phyloP scores from a whole-genome alignment of 225 moss, liverwort and hornwort genomes.

The Thuidium tamariscinum region DNA sequence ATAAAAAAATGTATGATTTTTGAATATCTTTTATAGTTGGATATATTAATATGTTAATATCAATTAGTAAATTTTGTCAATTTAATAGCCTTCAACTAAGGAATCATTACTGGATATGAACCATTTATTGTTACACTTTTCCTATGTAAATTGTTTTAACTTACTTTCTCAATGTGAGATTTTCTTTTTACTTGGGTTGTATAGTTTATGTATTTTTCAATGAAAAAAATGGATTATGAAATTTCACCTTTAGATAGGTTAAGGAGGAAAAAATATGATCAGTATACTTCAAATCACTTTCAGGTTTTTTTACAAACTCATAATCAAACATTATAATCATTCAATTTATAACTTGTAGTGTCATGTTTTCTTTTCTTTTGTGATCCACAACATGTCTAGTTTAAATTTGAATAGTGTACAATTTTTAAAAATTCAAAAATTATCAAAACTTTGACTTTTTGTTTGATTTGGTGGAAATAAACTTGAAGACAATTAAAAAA shows the following conservation, averaged over 20 bases:
- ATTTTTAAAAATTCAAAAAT: too few species aligned
- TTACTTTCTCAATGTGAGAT: background rate
- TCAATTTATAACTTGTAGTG: rapidly evolving
- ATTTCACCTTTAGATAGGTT: background rate
- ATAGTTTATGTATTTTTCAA: background rate
- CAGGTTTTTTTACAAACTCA: background rate
- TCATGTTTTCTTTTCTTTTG: too few species aligned
- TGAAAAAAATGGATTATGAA: background rate
- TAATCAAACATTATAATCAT: background rate
- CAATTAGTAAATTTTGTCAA: background rate
- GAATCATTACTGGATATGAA: background rate
- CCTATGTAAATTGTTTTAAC: background rate
- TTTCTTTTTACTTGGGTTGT: background rate
- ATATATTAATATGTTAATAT: background rate
- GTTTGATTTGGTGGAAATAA: background rate
- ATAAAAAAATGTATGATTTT: background rate
- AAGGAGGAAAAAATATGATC: too few species aligned
- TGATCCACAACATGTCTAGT: too few species aligned
- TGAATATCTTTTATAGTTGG: too few species aligned
- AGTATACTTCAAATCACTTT: too few species aligned
- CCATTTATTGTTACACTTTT: background rate
- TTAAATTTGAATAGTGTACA: too few species aligned
- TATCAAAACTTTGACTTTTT: background rate
- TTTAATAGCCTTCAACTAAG: background rate
- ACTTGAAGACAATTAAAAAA: background rate